A percentile compares a stretch with the other conserved stretches of the same genome.
Evolutionary conservation across 179 eudicot genomes (phyloP).

Genomic region (Dionaea muscipula): DNA sequence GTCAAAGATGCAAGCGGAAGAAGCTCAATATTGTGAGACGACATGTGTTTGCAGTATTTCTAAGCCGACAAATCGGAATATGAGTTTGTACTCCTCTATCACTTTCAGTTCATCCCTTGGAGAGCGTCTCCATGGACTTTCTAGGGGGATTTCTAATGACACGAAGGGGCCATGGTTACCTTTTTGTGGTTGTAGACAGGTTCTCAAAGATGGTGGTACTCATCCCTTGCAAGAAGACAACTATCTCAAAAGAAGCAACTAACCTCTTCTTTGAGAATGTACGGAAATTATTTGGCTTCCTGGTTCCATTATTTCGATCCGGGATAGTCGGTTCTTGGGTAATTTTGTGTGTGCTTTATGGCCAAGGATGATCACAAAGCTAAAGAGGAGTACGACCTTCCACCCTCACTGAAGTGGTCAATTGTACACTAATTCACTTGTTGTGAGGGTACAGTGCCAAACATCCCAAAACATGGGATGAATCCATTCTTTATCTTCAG

Average conservation of each 20-base stretch:
- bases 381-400: neutral
- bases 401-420: conserved; percentile 2
- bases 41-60: no score
- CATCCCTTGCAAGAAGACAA: neutral
- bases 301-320: neutral
- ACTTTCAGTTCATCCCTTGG: neutral
- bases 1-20: no score
- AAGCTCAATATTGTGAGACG: no score
- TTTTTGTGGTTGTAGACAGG: neutral
- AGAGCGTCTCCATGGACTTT: neutral
- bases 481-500: neutral
- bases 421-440: neutral
- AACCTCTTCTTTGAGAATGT: neutral
- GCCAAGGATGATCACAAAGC: neutral
- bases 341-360: neutral
- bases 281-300: neutral
- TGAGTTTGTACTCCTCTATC: neutral
- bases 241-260: neutral
- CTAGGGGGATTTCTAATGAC: neutral
- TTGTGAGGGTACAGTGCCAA: neutral
- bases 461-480: neutral
- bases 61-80: neutral
- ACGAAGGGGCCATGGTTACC: neutral
- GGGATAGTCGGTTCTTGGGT: neutral
- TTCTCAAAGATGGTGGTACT: neutral